Base-by-base conservation (phyloP, 2,329 filamentous ascomycete species). In the Xylaria sp. region DNA sequence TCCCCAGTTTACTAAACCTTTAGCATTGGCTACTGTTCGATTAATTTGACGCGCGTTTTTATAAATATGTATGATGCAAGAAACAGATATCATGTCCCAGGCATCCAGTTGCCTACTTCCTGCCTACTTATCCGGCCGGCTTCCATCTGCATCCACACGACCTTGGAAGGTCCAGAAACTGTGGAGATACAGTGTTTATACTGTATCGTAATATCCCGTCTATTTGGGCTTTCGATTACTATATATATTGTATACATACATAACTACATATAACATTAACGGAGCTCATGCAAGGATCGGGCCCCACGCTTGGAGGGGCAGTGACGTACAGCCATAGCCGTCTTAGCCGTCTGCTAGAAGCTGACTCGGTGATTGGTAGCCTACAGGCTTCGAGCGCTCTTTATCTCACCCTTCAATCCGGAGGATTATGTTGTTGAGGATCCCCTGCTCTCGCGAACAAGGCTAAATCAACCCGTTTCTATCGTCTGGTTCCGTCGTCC, bases 261-360 rank as follows among this genome's bases (percentile, higher is more conserved):
- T n/a, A n/a, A n/a, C 3, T 29, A 11, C n/a, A 11, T 19, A 46
- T 46, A 46, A 25, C 7, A 31, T 21, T 23, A 23, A 38, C n/a
- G 19, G 17, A 13, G 15, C 10, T 4, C 43, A 43, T 54, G 57
- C 43, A 54, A 11, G 8, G 48, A 43, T 25, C 27, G 25, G 29
- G 35, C 27, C n/a, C 10, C n/a, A 35, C n/a, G 3, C 23, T 21
- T 49, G 11, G 57, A 54, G 51, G 57, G 57, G 56, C 55, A 53
- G 49, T 60, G 57, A 60, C 57, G 57, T 56, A 56, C 9, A 11
- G 29, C 13, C 23, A 31, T 23, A 44, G 49, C 49, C 49, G 57
- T 17, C 57, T 49, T 48, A 56, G 58, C 52, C 58, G 58, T 40
- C 8, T 37, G 19, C 29, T 31, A 25, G 15, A 53, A 46, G 51